phyloP scores from a whole-genome alignment of 805 yeast species.

The Metschnikowia matae region DNA sequence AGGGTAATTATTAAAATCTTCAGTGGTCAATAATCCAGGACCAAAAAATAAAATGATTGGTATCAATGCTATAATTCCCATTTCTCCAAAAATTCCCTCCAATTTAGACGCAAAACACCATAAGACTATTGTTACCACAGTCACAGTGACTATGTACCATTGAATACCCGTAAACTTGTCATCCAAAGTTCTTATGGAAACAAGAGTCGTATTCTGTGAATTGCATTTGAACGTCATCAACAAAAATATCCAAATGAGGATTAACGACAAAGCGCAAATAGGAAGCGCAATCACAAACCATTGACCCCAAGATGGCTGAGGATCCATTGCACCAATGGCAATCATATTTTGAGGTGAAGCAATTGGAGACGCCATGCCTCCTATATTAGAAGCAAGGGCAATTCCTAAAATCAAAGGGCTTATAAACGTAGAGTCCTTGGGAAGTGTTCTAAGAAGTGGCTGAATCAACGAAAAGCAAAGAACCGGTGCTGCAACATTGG shows the following conservation, averaged over 20 bases:
- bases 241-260: slow-evolving; percentile 46
- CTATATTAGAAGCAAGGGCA: slow-evolving; percentile 49
- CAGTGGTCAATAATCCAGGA: slow-evolving; percentile 44
- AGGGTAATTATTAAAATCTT: slow-evolving; percentile 49
- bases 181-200: slow-evolving; percentile 43
- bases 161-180: slow-evolving; percentile 44
- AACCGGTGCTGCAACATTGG: slow-evolving; percentile 55
- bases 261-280: slow-evolving; percentile 37
- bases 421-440: slow-evolving; percentile 37
- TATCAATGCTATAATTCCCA: slow-evolving; percentile 46
- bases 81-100: slow-evolving; percentile 42
- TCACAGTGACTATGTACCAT: slow-evolving; percentile 38
- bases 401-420: slow-evolving; percentile 44
- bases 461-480: slow-evolving; percentile 48
- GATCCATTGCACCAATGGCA: slow-evolving; percentile 50
- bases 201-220: slow-evolving; percentile 46
- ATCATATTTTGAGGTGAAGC: slow-evolving; percentile 54
- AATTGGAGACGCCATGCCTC: slow-evolving; percentile 55
- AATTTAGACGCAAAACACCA: slow-evolving; percentile 48
- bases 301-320: slow-evolving; percentile 54
- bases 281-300: slow-evolving; percentile 54
- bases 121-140: slow-evolving; percentile 41
- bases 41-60: slow-evolving; percentile 49
- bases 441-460: slow-evolving; percentile 41
- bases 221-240: slow-evolving; percentile 51